These are phyloP conservation scores for Trichoderma atrobrunneum DNA, from an alignment of 2,329 filamentous ascomycete genomes.

Conservation along the genomic window DNA sequence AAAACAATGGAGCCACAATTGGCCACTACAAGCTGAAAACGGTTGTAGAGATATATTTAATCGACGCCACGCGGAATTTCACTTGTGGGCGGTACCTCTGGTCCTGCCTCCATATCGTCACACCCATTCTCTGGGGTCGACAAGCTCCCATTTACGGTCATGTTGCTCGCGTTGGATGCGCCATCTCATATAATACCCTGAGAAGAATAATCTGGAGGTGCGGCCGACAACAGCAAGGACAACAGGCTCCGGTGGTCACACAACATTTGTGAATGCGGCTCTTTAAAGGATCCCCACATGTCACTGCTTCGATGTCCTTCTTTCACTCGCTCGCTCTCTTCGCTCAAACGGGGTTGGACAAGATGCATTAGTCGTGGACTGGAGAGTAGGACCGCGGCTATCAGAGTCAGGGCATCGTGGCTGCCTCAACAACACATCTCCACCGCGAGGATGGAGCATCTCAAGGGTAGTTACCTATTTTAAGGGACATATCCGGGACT, in stretches of 20 bases:
- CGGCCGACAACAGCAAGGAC: not conserved
- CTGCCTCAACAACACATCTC: not conserved
- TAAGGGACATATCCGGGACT: not conserved
- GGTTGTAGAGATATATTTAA: slow-evolving; percentile 2
- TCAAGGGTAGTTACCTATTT: slow-evolving; percentile 1
- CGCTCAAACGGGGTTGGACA: not conserved
- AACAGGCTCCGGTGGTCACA: slow-evolving; percentile 16
- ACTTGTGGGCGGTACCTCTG: not conserved
- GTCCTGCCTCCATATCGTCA: not conserved
- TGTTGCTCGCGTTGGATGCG: slow-evolving; percentile 1
- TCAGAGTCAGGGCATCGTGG: not conserved
- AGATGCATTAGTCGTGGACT: not conserved
- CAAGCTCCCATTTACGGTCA: slow-evolving; percentile 6
- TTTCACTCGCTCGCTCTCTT: not conserved
- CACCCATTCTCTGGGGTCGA: not conserved
- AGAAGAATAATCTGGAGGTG: not conserved
- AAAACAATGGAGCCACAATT: not conserved
- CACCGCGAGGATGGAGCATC: slow-evolving; percentile 1
- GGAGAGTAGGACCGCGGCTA: not conserved
- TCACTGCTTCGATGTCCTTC: not conserved
- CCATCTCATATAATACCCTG: not conserved
- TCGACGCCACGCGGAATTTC: not conserved
- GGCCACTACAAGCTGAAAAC: not conserved
- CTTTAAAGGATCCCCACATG: not conserved
- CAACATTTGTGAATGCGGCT: slow-evolving; percentile 17